phyloP scores from a whole-genome alignment of 164 flowering plant species.

The Sedum album region DNA sequence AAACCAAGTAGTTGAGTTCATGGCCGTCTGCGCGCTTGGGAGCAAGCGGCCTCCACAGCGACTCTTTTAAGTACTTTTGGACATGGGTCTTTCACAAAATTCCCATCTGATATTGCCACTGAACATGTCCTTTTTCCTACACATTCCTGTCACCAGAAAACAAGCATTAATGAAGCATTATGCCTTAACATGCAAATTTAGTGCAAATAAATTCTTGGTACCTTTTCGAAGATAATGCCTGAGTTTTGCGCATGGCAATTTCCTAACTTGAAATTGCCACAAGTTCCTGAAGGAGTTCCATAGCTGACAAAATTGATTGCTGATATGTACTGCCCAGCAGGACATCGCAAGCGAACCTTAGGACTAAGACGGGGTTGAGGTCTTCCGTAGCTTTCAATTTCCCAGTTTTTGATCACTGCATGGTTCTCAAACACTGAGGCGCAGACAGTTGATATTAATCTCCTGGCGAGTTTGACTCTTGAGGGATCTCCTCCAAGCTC shows the following conservation, averaged over 20 bases:
- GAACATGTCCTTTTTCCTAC: not conserved
- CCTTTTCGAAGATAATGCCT: not conserved
- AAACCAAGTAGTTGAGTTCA: not conserved
- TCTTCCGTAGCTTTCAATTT: conserved; percentile 18
- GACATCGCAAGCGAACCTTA: conserved; percentile 44
- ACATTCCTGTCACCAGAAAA: conserved; percentile 1
- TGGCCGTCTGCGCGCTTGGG: not conserved
- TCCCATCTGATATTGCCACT: not conserved
- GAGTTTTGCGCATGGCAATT: conserved; percentile 38
- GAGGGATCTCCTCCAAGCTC: conserved; percentile 58
- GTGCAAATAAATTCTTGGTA: not conserved
- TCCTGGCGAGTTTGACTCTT: conserved; percentile 14
- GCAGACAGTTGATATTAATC: conserved; percentile 20
- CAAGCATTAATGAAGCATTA: not conserved
- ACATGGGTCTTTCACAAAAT: conserved; percentile 4
- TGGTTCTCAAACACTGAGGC: conserved; percentile 43
- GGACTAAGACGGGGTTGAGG: conserved; percentile 14
- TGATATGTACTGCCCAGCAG: conserved; percentile 38
- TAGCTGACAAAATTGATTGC: conserved; percentile 52
- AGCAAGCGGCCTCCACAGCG: conserved; percentile 1
- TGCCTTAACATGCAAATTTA: not conserved
- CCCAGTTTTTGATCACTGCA: conserved; percentile 30
- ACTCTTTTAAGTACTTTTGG: not conserved
- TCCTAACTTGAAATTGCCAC: conserved; percentile 46
- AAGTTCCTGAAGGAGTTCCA: conserved; percentile 45